A percentile compares a stretch with the other conserved stretches of the same genome.
These are phyloP conservation scores for Penicillium aurantiogriseum DNA, from an alignment of 2,329 filamentous ascomycete genomes.

Conservation along the genomic window DNA sequence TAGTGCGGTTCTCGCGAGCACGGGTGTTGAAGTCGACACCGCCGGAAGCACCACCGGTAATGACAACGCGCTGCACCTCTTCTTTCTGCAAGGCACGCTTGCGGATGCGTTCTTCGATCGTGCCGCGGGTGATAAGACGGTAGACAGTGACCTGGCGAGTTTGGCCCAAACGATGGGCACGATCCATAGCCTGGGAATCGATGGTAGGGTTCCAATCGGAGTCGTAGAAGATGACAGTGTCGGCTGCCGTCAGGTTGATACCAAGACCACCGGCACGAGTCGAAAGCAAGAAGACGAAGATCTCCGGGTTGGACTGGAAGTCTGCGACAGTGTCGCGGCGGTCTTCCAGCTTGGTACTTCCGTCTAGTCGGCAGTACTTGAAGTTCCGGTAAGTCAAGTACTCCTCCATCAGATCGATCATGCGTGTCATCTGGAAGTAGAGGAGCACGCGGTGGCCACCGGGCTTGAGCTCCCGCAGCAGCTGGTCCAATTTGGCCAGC, in stretches of 20 bases:
- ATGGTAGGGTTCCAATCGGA: constrained; percentile 99
- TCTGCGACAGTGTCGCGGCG: constrained; percentile 93
- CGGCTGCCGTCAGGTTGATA: constrained; percentile 94
- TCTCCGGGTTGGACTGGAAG: constrained; percentile 91
- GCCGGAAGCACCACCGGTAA: constrained; percentile 76
- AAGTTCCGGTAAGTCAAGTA: constrained; percentile 98
- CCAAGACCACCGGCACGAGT: constrained; percentile 96
- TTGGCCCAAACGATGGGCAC: constrained; percentile 94
- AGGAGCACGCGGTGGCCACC: constrained; percentile 89
- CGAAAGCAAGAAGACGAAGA: constrained; percentile 94
- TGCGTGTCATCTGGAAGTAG: constrained; percentile 99
- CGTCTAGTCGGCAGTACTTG: constrained; percentile 95
- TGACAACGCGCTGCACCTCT: constrained; percentile 96
- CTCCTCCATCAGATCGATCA: constrained; percentile 99
- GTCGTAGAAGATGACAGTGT: constrained; percentile 99
- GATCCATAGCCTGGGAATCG: constrained; percentile 98
- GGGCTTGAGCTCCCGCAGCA: constrained; percentile 86
- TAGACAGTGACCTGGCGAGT: constrained; percentile 96
- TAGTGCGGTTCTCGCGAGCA: constrained; percentile 85
- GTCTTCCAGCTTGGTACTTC: constrained; percentile 95
- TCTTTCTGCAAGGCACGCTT: constrained; percentile 97
- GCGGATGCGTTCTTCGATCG: constrained; percentile 96
- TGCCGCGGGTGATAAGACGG: constrained; percentile 91
- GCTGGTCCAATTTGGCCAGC: constrained; percentile 81
- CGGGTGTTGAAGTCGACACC: constrained; percentile 97